Conservation (phyloP, 2,329 filamentous ascomycete species). For the Xylariaceae sp. region DNA sequence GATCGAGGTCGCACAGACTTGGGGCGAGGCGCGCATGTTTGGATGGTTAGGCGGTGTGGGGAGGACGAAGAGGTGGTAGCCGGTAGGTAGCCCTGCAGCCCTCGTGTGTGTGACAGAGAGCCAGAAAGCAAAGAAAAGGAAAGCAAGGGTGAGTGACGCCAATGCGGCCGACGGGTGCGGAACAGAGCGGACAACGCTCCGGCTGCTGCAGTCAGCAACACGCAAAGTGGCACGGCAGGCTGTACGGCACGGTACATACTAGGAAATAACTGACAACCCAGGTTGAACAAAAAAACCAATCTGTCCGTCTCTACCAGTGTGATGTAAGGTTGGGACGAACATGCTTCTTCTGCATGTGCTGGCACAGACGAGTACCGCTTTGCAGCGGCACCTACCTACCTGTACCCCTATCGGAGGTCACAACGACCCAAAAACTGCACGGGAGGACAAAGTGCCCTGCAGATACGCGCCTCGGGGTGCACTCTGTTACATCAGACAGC, state of each 20-base stretch:
- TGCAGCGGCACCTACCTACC: not conserved
- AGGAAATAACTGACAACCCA: not conserved
- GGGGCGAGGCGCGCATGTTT: not conserved
- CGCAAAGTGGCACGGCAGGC: slow-evolving; percentile 16
- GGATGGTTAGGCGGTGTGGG: not conserved
- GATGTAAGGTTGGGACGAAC: not conserved
- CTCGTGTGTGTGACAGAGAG: not conserved
- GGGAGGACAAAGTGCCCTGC: not conserved
- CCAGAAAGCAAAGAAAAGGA: not conserved
- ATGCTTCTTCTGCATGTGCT: not conserved
- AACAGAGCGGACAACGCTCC: slow-evolving; percentile 10
- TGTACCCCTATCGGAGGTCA: not conserved
- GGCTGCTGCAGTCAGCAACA: slow-evolving; percentile 19
- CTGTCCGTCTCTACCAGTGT: not conserved
- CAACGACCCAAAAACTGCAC: not conserved
- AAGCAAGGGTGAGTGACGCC: not conserved
- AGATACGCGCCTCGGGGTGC: too few relatives aligned
- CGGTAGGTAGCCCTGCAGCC: not conserved
- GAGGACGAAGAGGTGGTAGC: not conserved
- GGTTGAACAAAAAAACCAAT: not conserved
- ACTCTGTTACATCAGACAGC: too few relatives aligned
- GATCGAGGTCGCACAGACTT: not conserved
- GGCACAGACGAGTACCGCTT: not conserved
- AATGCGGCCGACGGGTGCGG: slow-evolving; percentile 6
- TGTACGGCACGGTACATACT: not conserved